Percentiles rank a stretch among this genome's conserved stretches.
phyloP scores from a whole-genome alignment of 1,284 basidiomycete genomes.

The Tylopilus sp. region DNA sequence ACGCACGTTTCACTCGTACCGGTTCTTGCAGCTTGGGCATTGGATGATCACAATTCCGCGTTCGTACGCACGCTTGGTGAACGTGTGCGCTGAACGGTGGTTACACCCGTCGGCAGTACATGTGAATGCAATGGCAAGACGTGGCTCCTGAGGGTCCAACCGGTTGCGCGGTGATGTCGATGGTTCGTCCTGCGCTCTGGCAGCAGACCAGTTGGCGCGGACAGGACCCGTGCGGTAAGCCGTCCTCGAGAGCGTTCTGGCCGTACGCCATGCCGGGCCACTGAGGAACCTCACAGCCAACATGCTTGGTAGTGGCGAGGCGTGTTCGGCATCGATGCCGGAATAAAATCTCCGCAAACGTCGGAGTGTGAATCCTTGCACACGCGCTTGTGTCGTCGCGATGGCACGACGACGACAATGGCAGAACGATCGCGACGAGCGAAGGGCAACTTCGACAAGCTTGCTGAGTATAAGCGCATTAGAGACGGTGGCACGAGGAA shows the following conservation, averaged over 20 bases:
- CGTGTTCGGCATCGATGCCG: slow-evolving; percentile 15
- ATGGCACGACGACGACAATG: slow-evolving; percentile 31
- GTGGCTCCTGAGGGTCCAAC: slow-evolving; percentile 44
- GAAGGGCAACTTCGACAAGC: slow-evolving; percentile 39
- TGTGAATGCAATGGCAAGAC: slow-evolving; percentile 78
- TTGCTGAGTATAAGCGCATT: slow-evolving; percentile 49
- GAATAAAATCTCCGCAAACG: slow-evolving; percentile 10
- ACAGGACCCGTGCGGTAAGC: not conserved
- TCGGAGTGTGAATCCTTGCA: slow-evolving; percentile 24
- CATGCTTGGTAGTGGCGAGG: slow-evolving; percentile 13
- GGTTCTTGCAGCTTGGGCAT: slow-evolving; percentile 87
- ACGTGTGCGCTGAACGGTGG: slow-evolving; percentile 85
- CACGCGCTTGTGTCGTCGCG: slow-evolving; percentile 33
- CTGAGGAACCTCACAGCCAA: slow-evolving; percentile 14
- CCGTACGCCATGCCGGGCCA: slow-evolving; percentile 10
- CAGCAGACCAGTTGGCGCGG: slow-evolving; percentile 20
- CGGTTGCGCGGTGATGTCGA: not conserved
- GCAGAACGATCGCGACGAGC: slow-evolving; percentile 35
- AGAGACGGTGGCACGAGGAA: slow-evolving; percentile 48
- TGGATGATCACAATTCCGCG: slow-evolving; percentile 89
- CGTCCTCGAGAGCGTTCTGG: slow-evolving; percentile 1
- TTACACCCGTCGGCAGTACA: slow-evolving; percentile 79
- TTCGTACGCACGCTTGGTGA: slow-evolving; percentile 81
- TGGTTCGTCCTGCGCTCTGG: not conserved
- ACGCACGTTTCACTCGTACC: slow-evolving; percentile 46